Conservation (phyloP, 345 rosid species). For the Pistacia integerrima region DNA sequence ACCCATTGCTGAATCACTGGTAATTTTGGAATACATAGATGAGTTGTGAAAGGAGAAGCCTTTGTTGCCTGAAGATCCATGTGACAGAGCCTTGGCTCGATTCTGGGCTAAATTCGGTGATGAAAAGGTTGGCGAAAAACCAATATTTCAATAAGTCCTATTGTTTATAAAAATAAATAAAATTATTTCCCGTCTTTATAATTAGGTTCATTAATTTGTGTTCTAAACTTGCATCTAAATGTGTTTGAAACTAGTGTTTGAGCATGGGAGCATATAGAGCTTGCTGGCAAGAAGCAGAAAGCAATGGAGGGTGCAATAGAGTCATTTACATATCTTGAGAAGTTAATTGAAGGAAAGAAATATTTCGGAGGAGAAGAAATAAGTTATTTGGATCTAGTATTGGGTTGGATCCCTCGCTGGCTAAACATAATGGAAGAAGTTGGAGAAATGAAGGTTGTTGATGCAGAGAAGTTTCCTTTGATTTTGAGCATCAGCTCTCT, state of each 20-base stretch:
- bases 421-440: slow-evolving; percentile 33
- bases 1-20: no score
- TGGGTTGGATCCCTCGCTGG: slow-evolving; percentile 31
- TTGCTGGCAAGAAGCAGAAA: slow-evolving; percentile 21
- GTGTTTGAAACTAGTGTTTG: slow-evolving; percentile 24
- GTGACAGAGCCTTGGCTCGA: no score
- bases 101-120: no score
- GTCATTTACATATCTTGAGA: slow-evolving; percentile 33
- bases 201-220: no score
- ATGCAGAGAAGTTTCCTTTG: slow-evolving; percentile 34
- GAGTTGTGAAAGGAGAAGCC: no score
- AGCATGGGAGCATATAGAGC: slow-evolving; percentile 21
- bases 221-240: no score
- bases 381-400: slow-evolving; percentile 34
- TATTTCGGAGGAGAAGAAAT: slow-evolving; percentile 29
- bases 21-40: no score
- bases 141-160: no score
- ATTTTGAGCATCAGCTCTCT: no score
- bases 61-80: background rate
- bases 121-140: slow-evolving; percentile 18
- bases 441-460: slow-evolving; percentile 39
- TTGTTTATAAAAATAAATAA: no score
- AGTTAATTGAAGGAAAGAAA: slow-evolving; percentile 15
- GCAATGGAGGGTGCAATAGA: slow-evolving; percentile 29
- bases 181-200: no score